Conservation (phyloP, 2,329 filamentous ascomycete species). For the Arthrinium puccinioides region DNA sequence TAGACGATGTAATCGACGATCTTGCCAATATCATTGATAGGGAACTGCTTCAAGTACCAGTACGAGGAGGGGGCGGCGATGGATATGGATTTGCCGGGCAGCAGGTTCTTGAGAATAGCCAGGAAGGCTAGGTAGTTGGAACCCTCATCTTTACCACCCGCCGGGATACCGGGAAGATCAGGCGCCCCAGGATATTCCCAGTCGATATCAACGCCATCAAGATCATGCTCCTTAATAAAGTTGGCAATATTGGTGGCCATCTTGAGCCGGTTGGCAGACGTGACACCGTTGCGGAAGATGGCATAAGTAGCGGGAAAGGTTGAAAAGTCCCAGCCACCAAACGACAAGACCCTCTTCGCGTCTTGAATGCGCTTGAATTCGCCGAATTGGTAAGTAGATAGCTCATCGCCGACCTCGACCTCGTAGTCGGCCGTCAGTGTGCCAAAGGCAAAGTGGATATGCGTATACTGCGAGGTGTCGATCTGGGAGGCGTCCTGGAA, state of each 20-base stretch:
- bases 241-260: constrained; percentile 23
- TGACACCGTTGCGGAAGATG: constrained; percentile 29
- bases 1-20: constrained; percentile 16
- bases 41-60: constrained; percentile 23
- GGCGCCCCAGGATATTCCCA: constrained; percentile 17
- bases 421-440: constrained; percentile 16
- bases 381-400: constrained; percentile 20
- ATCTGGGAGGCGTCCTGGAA: constrained; percentile 8
- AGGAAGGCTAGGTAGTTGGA: constrained; percentile 27
- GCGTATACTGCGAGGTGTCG: constrained; percentile 8
- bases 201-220: constrained; percentile 18
- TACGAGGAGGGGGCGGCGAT: constrained; percentile 22
- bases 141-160: constrained; percentile 18
- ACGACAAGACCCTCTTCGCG: constrained; percentile 32
- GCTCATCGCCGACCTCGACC: constrained; percentile 15
- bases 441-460: constrained; percentile 27
- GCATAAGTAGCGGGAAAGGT: constrained; percentile 27
- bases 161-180: constrained; percentile 28
- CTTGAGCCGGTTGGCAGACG: constrained; percentile 21
- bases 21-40: constrained; percentile 11
- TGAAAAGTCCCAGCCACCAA: constrained; percentile 37
- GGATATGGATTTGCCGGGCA: constrained; percentile 12
- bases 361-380: constrained; percentile 20
- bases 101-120: constrained; percentile 15
- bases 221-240: constrained; percentile 23